Evolutionary conservation across 164 flowering plant species (phyloP), one percentile per base, ranked within the genome.

Genomic region (Sextonia rubra): DNA sequence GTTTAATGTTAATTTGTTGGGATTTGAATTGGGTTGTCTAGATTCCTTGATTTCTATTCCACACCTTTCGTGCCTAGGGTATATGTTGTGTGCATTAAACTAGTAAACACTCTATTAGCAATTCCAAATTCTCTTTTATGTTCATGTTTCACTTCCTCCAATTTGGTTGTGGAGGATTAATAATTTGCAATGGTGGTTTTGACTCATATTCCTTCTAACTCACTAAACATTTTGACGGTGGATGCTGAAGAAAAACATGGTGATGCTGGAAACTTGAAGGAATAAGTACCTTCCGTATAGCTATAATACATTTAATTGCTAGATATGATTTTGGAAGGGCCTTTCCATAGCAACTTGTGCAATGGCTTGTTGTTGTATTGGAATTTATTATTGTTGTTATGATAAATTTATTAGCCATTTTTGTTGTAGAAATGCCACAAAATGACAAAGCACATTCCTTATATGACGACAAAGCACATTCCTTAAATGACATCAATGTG

Each of bases 221-320:
- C 80, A 66, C 73, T 78, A 69, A 79, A 73, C 71, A 74, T 78
- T 62, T 71, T 85, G 82, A 76, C 77, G 72, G 63, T 83, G 80
- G 84, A 78, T 83, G 81, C 82, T 77, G 91, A 84, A 68, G 90
- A 83, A 68, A 81, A 82, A 70, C 79, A 85, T 73, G 76, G 79
- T 71, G 82, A 80, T 58, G 70, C 81, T 25, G 88, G 89, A 74
- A 82, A 69, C 78, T 75, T 83, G 81, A 83, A 85, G 75, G 89
- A 91, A 56, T 89, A 87, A 89, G 93, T 92, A 78, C n/a, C 65
- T 78, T 61, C 69, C 55, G 8, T 32, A 9, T 75, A 26, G 61
- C 22, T 12, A 3, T 12, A 20, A 29, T 5, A 55, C 65, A 20
- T 47, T 22, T 67, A 69, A 15, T 18, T 27, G 12, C 65, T n/a